These are phyloP conservation scores for Neopestalotiopsis sp. DNA, from an alignment of 2,329 filamentous ascomycete species.

Conservation along the genomic window DNA sequence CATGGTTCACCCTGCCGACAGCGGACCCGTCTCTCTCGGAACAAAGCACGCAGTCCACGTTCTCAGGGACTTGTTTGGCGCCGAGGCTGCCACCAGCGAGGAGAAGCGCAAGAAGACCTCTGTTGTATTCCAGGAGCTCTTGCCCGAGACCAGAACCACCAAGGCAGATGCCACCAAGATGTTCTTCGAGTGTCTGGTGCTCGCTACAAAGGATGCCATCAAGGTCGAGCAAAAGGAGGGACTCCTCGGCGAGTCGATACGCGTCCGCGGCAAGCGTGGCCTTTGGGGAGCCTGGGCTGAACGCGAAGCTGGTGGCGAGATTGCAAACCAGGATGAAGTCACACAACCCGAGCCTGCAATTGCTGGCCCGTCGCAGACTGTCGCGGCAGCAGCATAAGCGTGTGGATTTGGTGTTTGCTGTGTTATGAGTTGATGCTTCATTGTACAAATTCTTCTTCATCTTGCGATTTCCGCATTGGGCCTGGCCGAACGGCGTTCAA, in stretches of 20 bases:
- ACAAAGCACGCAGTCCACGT: conserved; percentile 97
- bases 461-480: conserved; percentile 27
- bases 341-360: conserved; percentile 40
- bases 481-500: conserved; percentile 31
- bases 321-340: conserved; percentile 53
- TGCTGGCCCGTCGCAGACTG: conserved; percentile 34
- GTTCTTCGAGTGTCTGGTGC: conserved; percentile 96
- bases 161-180: conserved; percentile 97
- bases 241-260: conserved; percentile 77
- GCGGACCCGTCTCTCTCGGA: conserved; percentile 84
- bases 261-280: conserved; percentile 89
- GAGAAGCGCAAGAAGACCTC: conserved; percentile 76
- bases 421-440: conserved; percentile 32
- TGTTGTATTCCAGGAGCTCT: conserved; percentile 88
- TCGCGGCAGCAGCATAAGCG: conserved; percentile 35
- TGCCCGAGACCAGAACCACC: conserved; percentile 80
- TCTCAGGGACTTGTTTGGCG: conserved; percentile 84
- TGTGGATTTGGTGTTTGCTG: conserved; percentile 20
- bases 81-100: conserved; percentile 70
- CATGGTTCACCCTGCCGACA: conserved; percentile 80
- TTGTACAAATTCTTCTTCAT: conserved; percentile 38
- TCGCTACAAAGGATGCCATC: conserved; percentile 97
- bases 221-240: conserved; percentile 87
- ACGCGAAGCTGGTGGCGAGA: conserved; percentile 68
- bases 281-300: conserved; percentile 98